phyloP scores from a whole-genome alignment of 805 yeast species.

The Candida dendrica region DNA sequence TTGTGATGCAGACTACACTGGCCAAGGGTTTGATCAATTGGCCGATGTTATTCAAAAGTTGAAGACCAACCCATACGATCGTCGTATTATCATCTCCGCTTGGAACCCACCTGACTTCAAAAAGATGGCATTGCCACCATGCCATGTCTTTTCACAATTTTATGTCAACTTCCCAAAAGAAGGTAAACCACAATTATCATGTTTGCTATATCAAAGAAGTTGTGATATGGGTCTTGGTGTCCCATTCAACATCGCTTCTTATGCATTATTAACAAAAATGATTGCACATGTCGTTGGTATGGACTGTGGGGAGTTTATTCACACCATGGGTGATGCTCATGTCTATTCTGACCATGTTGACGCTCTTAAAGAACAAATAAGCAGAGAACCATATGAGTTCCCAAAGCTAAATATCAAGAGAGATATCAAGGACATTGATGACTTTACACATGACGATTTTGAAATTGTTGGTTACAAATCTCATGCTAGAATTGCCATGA shows the following conservation, averaged over 20 bases:
- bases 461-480: conserved; percentile 77
- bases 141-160: conserved; percentile 94
- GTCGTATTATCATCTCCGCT: conserved; percentile 91
- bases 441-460: conserved; percentile 83
- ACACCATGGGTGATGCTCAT: conserved; percentile 95
- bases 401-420: conserved; percentile 73
- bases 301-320: conserved; percentile 94
- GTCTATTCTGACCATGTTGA: conserved; percentile 91
- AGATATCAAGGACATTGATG: conserved; percentile 69
- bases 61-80: conserved; percentile 85
- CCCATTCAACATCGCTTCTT: conserved; percentile 96
- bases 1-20: conserved; percentile 81
- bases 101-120: conserved; percentile 98
- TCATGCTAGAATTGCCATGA: conserved; percentile 81
- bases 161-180: conserved; percentile 78
- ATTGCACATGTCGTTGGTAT: conserved; percentile 91
- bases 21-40: conserved; percentile 88
- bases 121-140: conserved; percentile 96
- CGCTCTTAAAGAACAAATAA: conserved; percentile 74
- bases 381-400: conserved; percentile 68
- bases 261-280: conserved; percentile 88
- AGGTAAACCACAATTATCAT: conserved; percentile 64
- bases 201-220: conserved; percentile 91
- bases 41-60: conserved; percentile 70
- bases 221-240: conserved; percentile 99